Evolutionary conservation across 371 early-diverging fungal genomes (phyloP), one percentile per base, ranked within the genome.

Genomic region (Mucor circinelloides): DNA sequence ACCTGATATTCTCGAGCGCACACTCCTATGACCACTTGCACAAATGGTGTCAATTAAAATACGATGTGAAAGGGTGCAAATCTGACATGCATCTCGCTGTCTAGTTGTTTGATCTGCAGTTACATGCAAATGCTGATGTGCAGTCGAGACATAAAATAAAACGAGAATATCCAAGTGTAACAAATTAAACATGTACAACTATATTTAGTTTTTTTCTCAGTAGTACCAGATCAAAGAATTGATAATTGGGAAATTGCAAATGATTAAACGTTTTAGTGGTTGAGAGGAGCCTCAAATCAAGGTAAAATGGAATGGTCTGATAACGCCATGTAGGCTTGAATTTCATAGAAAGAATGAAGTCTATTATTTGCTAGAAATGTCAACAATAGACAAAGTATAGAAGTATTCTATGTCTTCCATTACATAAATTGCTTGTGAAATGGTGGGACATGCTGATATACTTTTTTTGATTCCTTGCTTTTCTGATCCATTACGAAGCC

Each of bases 171-270:
- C 8, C 27, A 52, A 52, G 52, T 52, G 52, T 52, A 52, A 52
- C 52, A 15, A 52, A 52, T 52, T 52, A 52, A 52, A 6, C 52
- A 52, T 27, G 52, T 52, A 52, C 27, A 52, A 52, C 52, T 52
- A 52, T 0, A 25, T 25, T 12, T 27, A 52, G 19, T 46, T 46
- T 46, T n/a, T 27, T 52, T 52, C 52, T 25, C 52, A 52, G 52
- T 52, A 52, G 52, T 15, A 52, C 52, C 52, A 52, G 52, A 52
- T 52, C 52, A 52, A 52, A 52, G 27, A 52, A 52, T 50, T 13
- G 52, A 52, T 46, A 3, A 27, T 27, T 52, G 13, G 52, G 25
- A 52, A 52, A 15, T 46, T 46, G 21, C 40, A 9, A 40, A 40
- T 40, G 52, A 52, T 52, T 25, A 52, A 52, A 27, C 27, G 4